These are phyloP conservation scores for Trichosanthes cucumerina DNA, from an alignment of 306 rosid species.

Conservation along the genomic window DNA sequence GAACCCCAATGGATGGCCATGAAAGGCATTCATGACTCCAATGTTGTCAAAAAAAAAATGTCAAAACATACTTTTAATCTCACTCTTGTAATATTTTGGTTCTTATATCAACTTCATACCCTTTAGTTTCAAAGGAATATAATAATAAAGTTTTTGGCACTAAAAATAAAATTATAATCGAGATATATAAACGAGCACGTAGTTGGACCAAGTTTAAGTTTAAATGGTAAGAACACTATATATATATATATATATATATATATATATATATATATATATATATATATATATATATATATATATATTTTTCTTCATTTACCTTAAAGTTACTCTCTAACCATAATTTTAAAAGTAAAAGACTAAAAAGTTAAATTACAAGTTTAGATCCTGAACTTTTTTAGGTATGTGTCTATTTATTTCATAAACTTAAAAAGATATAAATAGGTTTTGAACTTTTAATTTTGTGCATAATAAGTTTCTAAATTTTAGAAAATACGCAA, in stretches of 20 bases:
- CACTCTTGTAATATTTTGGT: neutral
- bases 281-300: too few relatives aligned
- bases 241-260: too few relatives aligned
- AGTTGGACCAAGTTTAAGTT: neutral
- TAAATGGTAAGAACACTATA: neutral
- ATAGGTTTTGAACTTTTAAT: too few relatives aligned
- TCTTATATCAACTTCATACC: neutral
- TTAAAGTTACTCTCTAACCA: too few relatives aligned
- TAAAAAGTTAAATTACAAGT: too few relatives aligned
- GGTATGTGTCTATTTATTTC: too few relatives aligned
- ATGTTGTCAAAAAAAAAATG: neutral
- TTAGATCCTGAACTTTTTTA: too few relatives aligned
- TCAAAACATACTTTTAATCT: neutral
- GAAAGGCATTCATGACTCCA: neutral
- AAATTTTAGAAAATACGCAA: too few relatives aligned
- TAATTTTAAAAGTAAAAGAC: neutral
- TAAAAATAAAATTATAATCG: neutral
- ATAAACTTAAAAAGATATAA: too few relatives aligned
- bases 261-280: too few relatives aligned
- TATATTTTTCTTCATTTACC: neutral
- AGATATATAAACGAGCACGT: neutral
- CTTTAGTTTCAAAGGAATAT: neutral
- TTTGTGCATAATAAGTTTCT: too few relatives aligned
- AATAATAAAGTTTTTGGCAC: neutral
- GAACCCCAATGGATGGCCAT: constrained; percentile 2